Conservation (phyloP, 345 rosid genomes). For the Hibiscus trionum region DNA sequence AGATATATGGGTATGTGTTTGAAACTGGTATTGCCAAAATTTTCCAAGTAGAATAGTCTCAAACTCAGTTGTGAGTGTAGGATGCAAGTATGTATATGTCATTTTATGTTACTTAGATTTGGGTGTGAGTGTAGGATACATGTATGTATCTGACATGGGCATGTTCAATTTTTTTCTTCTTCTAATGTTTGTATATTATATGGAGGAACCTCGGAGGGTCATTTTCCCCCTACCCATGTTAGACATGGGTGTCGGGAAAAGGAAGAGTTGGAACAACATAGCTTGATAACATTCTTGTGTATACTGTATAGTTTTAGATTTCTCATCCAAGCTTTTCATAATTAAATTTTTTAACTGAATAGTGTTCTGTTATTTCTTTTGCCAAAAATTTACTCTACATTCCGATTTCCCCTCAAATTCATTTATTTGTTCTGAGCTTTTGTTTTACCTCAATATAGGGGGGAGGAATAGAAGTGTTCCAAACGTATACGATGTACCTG, state of each 20-base stretch:
- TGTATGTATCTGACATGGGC: neutral
- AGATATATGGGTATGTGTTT: too few species aligned
- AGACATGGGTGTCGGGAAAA: neutral
- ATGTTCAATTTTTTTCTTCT: neutral
- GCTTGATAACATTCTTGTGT: neutral
- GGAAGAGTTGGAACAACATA: neutral
- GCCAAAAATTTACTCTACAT: neutral
- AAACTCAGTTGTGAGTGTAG: too few species aligned
- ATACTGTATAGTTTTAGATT: neutral
- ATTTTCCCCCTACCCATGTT: neutral
- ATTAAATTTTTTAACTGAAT: neutral
- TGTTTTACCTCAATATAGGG: too few species aligned
- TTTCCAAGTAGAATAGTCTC: too few species aligned
- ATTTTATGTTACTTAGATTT: neutral
- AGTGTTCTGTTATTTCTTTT: neutral
- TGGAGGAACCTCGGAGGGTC: neutral
- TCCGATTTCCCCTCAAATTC: too few species aligned
- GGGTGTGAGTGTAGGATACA: neutral
- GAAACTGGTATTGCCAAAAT: too few species aligned
- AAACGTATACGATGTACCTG: conserved; percentile 31
- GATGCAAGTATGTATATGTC: too few species aligned
- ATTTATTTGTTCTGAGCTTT: too few species aligned
- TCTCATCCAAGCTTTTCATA: neutral
- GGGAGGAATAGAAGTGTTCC: too few species aligned
- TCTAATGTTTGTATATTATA: neutral